Evolutionary conservation across 345 rosid genomes (phyloP).

Genomic region (Corymbia maculata): DNA sequence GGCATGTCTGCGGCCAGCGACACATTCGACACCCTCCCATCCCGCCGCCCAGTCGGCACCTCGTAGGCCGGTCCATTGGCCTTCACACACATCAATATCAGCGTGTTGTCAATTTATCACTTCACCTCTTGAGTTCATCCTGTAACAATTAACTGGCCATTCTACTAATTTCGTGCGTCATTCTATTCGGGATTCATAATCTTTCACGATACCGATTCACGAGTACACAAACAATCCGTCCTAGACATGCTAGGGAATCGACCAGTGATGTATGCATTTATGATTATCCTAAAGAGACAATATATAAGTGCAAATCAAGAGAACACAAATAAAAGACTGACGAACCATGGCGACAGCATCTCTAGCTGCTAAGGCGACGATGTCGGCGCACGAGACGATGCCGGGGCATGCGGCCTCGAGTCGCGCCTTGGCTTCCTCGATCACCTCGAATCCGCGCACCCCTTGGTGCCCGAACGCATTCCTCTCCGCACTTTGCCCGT

Average conservation of each 20-base stretch:
- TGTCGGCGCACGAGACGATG: conserved; percentile 79
- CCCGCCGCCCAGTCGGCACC: conserved; percentile 73
- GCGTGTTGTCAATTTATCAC: neutral
- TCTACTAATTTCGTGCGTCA: neutral
- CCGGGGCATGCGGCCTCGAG: conserved; percentile 55
- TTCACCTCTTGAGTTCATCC: neutral
- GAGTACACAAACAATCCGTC: neutral
- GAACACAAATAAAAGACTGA: neutral
- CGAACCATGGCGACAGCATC: conserved; percentile 62
- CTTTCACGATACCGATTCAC: neutral
- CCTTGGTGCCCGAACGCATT: conserved; percentile 67
- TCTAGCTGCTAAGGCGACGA: conserved; percentile 77
- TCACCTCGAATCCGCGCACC: conserved; percentile 47
- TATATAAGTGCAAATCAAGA: neutral
- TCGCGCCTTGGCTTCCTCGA: conserved; percentile 45
- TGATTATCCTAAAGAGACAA: neutral
- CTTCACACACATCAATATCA: conserved; percentile 8
- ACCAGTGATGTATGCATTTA: neutral
- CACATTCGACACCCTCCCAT: conserved; percentile 50
- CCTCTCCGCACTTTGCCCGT: conserved; percentile 44
- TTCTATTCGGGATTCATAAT: neutral
- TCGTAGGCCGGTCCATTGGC: conserved; percentile 54
- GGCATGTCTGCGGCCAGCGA: conserved; percentile 55
- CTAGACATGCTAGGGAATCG: neutral
- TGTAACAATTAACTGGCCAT: neutral